Evolutionary conservation across 2,329 filamentous ascomycete genomes (phyloP), one percentile per base, ranked within the genome.

Genomic region (Exserohilum turcica): DNA sequence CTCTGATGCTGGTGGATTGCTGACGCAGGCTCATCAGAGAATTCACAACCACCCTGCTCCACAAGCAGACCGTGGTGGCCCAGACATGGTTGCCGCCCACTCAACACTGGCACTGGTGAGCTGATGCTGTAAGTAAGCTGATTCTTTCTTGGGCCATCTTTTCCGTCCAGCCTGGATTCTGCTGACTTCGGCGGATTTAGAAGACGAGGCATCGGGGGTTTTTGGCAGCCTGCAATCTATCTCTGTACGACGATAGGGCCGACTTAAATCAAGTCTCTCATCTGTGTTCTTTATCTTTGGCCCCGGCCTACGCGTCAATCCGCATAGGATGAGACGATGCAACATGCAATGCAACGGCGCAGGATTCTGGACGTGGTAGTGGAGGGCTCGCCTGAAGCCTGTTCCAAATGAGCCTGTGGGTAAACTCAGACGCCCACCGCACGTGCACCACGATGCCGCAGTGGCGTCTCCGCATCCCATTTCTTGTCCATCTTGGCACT

Each of bases 321-420:
- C 28, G 38, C 38, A 42, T 42, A 42, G 29, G 16, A 24, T 29
- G 24, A 18, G 24, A 42, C n/a, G 10, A 24, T 24, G 21, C 21
- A 8, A 8, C 31, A 35, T 31, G 36, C 35, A 28, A 35, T 47
- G 43, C 29, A 28, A n/a, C n/a, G 10, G 15, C 16, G 29, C 16
- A 16, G 15, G 29, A 15, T 35, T 13, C 12, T 29, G 28, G 57
- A 18, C 32, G 32, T 49, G 48, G 38, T 37, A 42, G 38, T 47
- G 37, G 45, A 49, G 35, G 19, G 31, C 12, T 50, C 36, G 39
- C 39, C 32, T 46, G 46, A 24, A 35, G 18, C 35, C 28, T 27
- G 24, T 29, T 29, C 28, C 16, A 18, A 38, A 57, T 46, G 42
- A 57, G 54, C 54, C 46, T 47, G 51, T 56, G 51, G 48, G 27